Evolutionary conservation across 225 moss, liverwort and hornwort genomes (phyloP), one percentile per base, ranked within the genome.

Genomic region (Polytrichum formosum): DNA sequence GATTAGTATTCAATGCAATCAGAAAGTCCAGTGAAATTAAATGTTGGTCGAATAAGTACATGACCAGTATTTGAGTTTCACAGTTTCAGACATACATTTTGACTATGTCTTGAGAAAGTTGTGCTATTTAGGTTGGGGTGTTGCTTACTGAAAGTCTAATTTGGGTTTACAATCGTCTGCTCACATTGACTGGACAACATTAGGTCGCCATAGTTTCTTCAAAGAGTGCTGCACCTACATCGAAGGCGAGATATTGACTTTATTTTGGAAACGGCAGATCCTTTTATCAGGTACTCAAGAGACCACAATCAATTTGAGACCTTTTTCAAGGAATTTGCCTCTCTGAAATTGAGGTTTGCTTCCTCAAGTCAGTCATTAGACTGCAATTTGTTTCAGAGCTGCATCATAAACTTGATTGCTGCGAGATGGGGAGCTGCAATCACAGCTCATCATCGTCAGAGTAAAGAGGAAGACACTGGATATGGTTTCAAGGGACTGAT

Each of bases 251-350:
- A 77, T 83, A 30, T 54, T 83, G 83, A 53, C 79, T 79, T 64
- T 74, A 82, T 67, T 80, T 86, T 5, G 86, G 86, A 62, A 71
- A 82, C 13, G 79, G 68, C 0, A 71, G 72, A 70, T 83, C 83
- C 56, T 69, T 82, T 10, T 86, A 78, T 0, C 59, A 78, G 75
- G 82, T 72, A 73, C 31, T 23, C 58, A 58, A 23, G 23, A 58
- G 46, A 46, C 16, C 46, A 16, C 2, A 46, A 46, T 3, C 10
- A 46, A 16, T 46, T 3, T 46, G 46, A 46, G 46, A 16, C 10
- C 16, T 46, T 46, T 46, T 46, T 46, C 13, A 16, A 46, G 46
- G 46, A 13, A 4, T 46, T 46, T 10, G 46, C 46, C 46, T 46
- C 46, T 46, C 46, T 46, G 46, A 46, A 46, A 46, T 16, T 13